Conservation (phyloP, 495 filamentous ascomycete species). For the Aspergillus homomorphus region DNA sequence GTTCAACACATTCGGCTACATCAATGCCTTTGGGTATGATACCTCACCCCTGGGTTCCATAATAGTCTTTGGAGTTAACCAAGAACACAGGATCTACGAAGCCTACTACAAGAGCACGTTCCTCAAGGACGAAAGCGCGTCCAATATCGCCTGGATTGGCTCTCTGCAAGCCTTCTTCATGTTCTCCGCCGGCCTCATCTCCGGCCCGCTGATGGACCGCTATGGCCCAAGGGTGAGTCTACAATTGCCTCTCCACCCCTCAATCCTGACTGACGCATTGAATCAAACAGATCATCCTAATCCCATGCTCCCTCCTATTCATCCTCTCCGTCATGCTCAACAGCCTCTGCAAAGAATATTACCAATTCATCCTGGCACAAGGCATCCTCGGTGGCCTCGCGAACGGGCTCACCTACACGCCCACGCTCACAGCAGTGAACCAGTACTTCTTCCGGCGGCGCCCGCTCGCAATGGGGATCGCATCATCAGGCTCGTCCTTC, state of each 20-base stretch:
- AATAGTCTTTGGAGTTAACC: not conserved
- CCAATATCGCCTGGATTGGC: conserved; percentile 46
- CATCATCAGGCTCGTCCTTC: conserved; percentile 30
- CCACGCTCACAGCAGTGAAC: conserved; percentile 25
- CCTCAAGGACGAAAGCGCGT: conserved; percentile 19
- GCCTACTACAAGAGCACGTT: conserved; percentile 27
- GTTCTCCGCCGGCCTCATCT: conserved; percentile 25
- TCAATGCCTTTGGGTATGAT: conserved; percentile 48
- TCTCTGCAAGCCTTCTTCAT: conserved; percentile 37
- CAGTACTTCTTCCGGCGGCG: conserved; percentile 35
- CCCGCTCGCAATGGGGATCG: conserved; percentile 31
- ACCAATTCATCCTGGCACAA: conserved; percentile 56
- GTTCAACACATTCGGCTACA: conserved; percentile 54
- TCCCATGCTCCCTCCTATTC: conserved; percentile 14
- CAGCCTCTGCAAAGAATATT: conserved; percentile 51
- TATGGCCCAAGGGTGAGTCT: conserved; percentile 19
- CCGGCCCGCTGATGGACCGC: conserved; percentile 28
- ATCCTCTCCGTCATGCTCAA: conserved; percentile 47
- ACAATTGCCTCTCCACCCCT: not conserved
- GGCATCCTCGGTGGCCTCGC: conserved; percentile 45
- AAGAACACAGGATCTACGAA: conserved; percentile 23
- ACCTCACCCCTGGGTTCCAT: not conserved
- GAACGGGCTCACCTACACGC: conserved; percentile 34
- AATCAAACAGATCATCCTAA: conserved; percentile 10
- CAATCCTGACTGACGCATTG: not conserved